A percentile compares a stretch with the other conserved stretches of the same genome.
These are phyloP conservation scores for Hibiscus tridactylites DNA, from an alignment of 345 rosid genomes.

Conservation along the genomic window DNA sequence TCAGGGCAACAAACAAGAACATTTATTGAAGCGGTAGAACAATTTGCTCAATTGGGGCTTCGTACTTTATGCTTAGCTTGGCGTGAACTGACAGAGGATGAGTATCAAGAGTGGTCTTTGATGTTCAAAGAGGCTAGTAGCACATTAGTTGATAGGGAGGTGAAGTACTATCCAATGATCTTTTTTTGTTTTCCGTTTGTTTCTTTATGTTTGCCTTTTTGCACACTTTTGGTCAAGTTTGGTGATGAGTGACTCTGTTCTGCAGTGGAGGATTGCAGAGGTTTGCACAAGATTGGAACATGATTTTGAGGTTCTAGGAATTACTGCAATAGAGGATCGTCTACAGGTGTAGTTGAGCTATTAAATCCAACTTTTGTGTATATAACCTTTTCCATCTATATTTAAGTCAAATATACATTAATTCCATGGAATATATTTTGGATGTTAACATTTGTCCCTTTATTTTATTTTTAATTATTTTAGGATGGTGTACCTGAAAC, in stretches of 20 bases:
- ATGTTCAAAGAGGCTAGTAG: slow-evolving; percentile 93
- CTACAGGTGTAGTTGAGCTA: slow-evolving; percentile 55
- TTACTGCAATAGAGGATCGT: slow-evolving; percentile 93
- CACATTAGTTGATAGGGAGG: slow-evolving; percentile 94
- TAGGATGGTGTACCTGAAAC: slow-evolving; percentile 99
- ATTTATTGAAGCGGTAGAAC: slow-evolving; percentile 78
- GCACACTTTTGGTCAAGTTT: not conserved
- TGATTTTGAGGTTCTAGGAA: slow-evolving; percentile 85
- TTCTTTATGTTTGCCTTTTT: not conserved
- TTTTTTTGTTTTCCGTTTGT: not conserved
- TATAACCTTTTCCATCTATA: not conserved
- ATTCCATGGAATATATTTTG: not conserved
- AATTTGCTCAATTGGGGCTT: slow-evolving; percentile 82
- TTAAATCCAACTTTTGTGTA: not conserved
- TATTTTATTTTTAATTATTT: not conserved
- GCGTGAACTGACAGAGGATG: slow-evolving; percentile 76
- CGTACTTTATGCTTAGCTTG: slow-evolving; percentile 95
- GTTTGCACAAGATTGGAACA: slow-evolving; percentile 77
- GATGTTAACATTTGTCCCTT: slow-evolving; percentile 2
- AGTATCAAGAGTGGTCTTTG: slow-evolving; percentile 79
- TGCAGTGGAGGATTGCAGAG: slow-evolving; percentile 98
- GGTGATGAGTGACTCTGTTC: slow-evolving; percentile 17
- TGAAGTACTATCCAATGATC: slow-evolving; percentile 24
- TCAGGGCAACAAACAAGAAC: slow-evolving; percentile 87
- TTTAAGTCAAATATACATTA: not conserved